Conservation (phyloP, 305 asterid genomes). For the Lippia alba region DNA sequence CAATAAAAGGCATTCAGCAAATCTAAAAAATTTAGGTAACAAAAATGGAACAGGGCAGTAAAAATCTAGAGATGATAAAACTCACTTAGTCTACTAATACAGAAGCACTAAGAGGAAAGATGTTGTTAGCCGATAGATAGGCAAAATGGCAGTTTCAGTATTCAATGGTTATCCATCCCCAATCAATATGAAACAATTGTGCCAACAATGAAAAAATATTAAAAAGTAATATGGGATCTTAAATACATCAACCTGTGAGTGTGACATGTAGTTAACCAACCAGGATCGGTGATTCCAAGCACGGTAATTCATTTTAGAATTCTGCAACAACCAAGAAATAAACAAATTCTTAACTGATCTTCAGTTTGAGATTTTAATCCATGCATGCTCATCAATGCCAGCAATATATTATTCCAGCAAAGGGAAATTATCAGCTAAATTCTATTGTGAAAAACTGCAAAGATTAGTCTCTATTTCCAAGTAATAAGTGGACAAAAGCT, state of each 20-base stretch:
- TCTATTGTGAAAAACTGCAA: neutral
- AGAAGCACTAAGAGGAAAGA: constrained; percentile 9
- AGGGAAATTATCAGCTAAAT: constrained; percentile 5
- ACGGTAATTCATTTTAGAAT: constrained; percentile 92
- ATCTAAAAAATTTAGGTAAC: constrained; percentile 1
- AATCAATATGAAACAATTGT: constrained; percentile 29
- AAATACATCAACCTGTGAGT: constrained; percentile 57
- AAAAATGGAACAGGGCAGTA: constrained; percentile 11
- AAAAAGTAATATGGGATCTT: neutral
- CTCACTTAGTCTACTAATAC: constrained; percentile 6
- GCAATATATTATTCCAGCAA: constrained; percentile 16
- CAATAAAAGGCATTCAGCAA: constrained; percentile 27
- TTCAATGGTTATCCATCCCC: constrained; percentile 12
- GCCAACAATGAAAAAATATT: constrained; percentile 13
- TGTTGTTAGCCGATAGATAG: constrained; percentile 10
- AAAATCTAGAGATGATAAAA: constrained; percentile 29
- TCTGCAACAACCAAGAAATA: constrained; percentile 52
- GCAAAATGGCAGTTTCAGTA: constrained; percentile 3
- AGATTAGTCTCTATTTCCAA: neutral
- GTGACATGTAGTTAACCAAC: constrained; percentile 86
- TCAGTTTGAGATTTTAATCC: constrained; percentile 12
- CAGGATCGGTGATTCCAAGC: constrained; percentile 98
- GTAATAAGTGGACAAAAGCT: neutral
- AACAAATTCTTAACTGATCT: constrained; percentile 11
- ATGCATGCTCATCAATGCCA: constrained; percentile 12